Evolutionary conservation across 306 rosid species (phyloP), one percentile per base, ranked within the genome.

Genomic region (Ormosia semicastrata): DNA sequence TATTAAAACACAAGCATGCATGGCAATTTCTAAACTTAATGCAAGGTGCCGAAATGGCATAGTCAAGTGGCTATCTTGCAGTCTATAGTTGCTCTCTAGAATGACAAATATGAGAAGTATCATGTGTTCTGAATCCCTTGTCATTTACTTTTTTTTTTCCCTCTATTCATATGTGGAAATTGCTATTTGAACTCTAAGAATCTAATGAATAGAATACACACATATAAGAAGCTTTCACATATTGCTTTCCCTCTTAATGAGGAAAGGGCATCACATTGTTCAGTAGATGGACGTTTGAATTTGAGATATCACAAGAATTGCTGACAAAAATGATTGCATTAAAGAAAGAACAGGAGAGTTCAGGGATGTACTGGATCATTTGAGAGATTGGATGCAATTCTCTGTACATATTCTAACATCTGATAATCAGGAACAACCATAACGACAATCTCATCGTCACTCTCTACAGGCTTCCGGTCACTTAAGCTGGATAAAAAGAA

Each of bases 351-450:
- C 24, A 30, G 18, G 70, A 50, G 81, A 68, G 78, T 53, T 86
- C 73, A 82, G 77, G 40, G 43, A 65, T 54, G 65, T 90, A 95
- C 98, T 52, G 98, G 94, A 83, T 93, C 97, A 78, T 87, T 86
- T 64, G 94, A 89, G 89, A 95, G 95, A 75, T 82, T 15, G 71
- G 99, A 86, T 76, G 99, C 97, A 71, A 95, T 90, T 82, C 77
- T 93, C 90, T 95, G 89, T 14, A 95, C 99, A 75, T 90, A 87
- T 84, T 76, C 94, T 89, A 95, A 83, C 99, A 95, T 95, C 86
- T 95, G 99, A 83, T 91, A 92, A 85, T 93, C 98, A 49, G 99
- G 98, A 87, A 93, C 94, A 81, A 93, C 82, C 99, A 95, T 93
- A 77, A 95, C 97, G 86, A 95, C 94, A 66, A 95, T 89, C 87